Conservation (phyloP, 768 basidiomycete species). For the Flagelloscypha sp. region DNA sequence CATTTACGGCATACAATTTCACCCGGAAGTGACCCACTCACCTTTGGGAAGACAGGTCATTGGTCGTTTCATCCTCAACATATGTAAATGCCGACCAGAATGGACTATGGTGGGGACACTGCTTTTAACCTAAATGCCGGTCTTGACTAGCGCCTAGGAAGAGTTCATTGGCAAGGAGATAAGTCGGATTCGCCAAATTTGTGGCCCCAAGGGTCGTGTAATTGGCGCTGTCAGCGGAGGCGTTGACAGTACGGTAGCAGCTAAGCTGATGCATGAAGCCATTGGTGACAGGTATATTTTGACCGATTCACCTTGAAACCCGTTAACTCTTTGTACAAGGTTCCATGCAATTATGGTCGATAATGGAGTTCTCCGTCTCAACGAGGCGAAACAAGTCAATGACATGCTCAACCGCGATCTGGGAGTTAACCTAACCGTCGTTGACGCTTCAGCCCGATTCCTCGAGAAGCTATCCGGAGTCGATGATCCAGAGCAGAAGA, state of each 20-base stretch:
- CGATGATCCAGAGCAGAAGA: slow-evolving; percentile 94
- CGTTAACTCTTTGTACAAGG: slow-evolving; percentile 28
- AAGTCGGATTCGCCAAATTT: slow-evolving; percentile 85
- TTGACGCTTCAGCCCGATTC: slow-evolving; percentile 93
- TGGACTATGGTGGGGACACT: slow-evolving; percentile 82
- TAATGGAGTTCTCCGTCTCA: slow-evolving; percentile 89
- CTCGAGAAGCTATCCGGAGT: slow-evolving; percentile 80
- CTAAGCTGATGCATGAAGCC: slow-evolving; percentile 99
- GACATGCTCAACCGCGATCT: slow-evolving; percentile 90
- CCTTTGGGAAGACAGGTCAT: slow-evolving; percentile 86
- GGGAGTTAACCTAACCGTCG: slow-evolving; percentile 92
- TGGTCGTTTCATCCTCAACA: slow-evolving; percentile 70
- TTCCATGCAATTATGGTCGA: slow-evolving; percentile 99
- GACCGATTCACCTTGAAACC: slow-evolving; percentile 1
- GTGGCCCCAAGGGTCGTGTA: slow-evolving; percentile 89
- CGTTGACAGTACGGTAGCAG: slow-evolving; percentile 96
- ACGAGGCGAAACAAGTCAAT: slow-evolving; percentile 87
- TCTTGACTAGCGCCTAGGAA: slow-evolving; percentile 43
- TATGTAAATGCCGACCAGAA: slow-evolving; percentile 71
- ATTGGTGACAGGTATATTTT: slow-evolving; percentile 84
- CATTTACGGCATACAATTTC: slow-evolving; percentile 96
- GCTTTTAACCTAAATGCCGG: slow-evolving; percentile 7
- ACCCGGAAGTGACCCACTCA: slow-evolving; percentile 96
- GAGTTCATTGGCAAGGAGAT: slow-evolving; percentile 98
- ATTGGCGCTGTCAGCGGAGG: slow-evolving; percentile 98